Evolutionary conservation across 2,329 filamentous ascomycete genomes (phyloP), one percentile per base, ranked within the genome.

Genomic region (Byssoonygena ceratinophila): DNA sequence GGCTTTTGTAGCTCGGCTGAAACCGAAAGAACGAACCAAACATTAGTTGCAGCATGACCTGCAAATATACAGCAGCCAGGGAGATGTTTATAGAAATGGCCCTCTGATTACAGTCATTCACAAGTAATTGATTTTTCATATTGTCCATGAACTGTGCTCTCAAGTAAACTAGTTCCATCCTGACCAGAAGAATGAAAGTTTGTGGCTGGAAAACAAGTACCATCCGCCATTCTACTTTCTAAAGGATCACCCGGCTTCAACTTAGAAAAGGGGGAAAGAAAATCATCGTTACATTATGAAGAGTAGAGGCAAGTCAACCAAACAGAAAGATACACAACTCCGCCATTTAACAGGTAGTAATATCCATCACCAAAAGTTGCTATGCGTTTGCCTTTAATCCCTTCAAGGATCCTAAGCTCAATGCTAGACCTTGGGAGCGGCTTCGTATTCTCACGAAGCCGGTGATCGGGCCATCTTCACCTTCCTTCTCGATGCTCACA

Each of bases 391-490:
- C 92, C 74, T 90, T 95, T 57, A 98, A 74, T 1, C 92, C 92
- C 74, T 97, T 98, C 64, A 98, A 76, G 46, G 88, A 94, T 29
- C 92, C 92, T 58, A 98, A 75, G 72, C 91, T 96, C 61, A 98
- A 75, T 9, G 92, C 92, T 64, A 98, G 76, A 46, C 92, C 92
- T 74, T 98, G 92, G 34, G 89, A 95, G 67, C 92, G 85, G 76
- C 90, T 96, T 72, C 92, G 83, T 80, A 98, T 98, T 67, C 92
- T 84, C 58, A 98, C 90, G 70, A 98, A 98, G 41, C 92, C 92
- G 39, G 91, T 96, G 58, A 98, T 91, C 4, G 89, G 88, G 22
- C 92, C 92, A 64, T 95, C 85, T 23, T 95, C 89, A 55, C 89
- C 90, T 68, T 97, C 90, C 74, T 96, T 91, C 72, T 98, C 92